A percentile compares a stretch with the other conserved stretches of the same genome.
phyloP scores from a whole-genome alignment of 768 basidiomycete genomes.

The Tylopilus sp. region DNA sequence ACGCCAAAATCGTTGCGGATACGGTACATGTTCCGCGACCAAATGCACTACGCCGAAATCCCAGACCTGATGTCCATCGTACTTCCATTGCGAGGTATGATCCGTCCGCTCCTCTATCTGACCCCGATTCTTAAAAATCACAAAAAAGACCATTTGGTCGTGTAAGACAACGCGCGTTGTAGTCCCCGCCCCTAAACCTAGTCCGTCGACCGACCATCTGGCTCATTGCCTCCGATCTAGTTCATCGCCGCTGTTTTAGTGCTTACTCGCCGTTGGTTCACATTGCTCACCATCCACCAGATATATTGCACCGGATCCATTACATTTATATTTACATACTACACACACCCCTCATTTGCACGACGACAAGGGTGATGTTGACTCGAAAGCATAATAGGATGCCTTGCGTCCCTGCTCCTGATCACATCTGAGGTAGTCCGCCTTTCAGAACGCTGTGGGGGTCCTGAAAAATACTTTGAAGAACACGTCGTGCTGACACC shows the following conservation, averaged over 20 bases:
- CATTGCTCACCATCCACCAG: constrained; percentile 6
- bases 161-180: constrained; percentile 9
- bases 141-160: constrained; percentile 28
- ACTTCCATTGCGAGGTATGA: constrained; percentile 71
- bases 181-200: background rate
- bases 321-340: constrained; percentile 27
- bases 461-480: constrained; percentile 24
- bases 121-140: constrained; percentile 3
- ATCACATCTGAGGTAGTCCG: constrained; percentile 9
- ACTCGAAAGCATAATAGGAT: constrained; percentile 2
- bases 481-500: constrained; percentile 19
- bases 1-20: constrained; percentile 65
- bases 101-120: constrained; percentile 13
- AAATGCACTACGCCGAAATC: constrained; percentile 73
- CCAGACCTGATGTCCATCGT: constrained; percentile 67
- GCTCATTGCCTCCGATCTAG: constrained; percentile 5
- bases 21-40: constrained; percentile 73
- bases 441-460: constrained; percentile 2
- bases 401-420: constrained; percentile 9
- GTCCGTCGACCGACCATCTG: constrained; percentile 2
- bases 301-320: constrained; percentile 16
- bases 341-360: constrained; percentile 20
- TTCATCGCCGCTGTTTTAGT: background rate
- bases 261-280: background rate
- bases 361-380: constrained; percentile 8